These are phyloP conservation scores for Penicillium frequentans DNA, from an alignment of 2,329 filamentous ascomycete species.

Conservation along the genomic window DNA sequence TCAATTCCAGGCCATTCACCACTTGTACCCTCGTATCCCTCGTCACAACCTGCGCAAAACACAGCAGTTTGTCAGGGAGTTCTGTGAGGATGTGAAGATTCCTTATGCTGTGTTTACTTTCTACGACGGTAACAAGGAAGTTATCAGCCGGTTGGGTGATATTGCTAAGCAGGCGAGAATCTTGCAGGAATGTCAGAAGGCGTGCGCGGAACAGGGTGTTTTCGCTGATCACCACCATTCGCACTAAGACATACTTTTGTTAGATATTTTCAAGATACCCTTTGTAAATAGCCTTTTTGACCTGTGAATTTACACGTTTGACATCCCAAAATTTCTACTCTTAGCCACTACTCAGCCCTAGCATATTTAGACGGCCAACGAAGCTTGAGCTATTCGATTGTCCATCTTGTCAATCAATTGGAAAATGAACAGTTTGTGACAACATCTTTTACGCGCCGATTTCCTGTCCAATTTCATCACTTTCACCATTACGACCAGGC, in stretches of 20 bases:
- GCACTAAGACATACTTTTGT: constrained; percentile 2
- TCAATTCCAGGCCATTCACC: constrained; percentile 85
- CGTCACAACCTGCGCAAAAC: constrained; percentile 74
- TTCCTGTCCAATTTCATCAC: too few species aligned
- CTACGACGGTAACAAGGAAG: constrained; percentile 72
- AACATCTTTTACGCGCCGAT: too few species aligned
- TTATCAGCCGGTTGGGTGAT: constrained; percentile 71
- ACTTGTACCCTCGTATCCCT: constrained; percentile 77
- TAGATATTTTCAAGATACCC: neutral
- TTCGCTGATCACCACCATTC: constrained; percentile 14
- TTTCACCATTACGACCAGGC: too few species aligned
- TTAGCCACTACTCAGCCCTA: too few species aligned
- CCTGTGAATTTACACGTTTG: neutral
- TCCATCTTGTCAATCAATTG: too few species aligned
- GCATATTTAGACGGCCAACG: too few species aligned
- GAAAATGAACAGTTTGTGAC: too few species aligned
- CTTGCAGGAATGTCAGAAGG: constrained; percentile 66
- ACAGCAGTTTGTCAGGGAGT: constrained; percentile 73
- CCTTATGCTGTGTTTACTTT: constrained; percentile 85
- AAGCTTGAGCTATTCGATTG: too few species aligned
- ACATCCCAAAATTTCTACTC: neutral
- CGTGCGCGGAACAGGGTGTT: constrained; percentile 17
- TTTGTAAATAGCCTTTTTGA: neutral
- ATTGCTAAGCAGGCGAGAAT: constrained; percentile 74
- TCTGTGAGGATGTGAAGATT: constrained; percentile 76